Base-by-base conservation (phyloP, 1,284 basidiomycete genomes). In the Sanghuangporus sanghuang region DNA sequence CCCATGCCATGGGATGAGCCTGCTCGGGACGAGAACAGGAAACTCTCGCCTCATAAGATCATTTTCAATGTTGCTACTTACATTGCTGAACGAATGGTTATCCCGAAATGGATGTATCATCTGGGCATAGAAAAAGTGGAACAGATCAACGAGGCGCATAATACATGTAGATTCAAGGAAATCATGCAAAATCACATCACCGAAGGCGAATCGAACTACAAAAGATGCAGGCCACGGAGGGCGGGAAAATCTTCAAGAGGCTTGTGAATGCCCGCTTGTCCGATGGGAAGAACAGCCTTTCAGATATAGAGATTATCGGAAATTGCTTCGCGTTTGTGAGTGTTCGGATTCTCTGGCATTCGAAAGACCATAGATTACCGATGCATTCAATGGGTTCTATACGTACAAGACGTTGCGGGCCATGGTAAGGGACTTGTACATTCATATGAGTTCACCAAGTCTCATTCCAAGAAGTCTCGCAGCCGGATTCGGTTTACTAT, bases 301-400 rank as follows among this genome's bases (percentile, higher is more conserved):
- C 48, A 11, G 66, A 68, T 21, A 42, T 50, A 21, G 67, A 68
- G 56, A 62, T 68, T 14, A 63, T 68, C 52, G 65, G 67, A 23
- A 67, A 68, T 53, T 63, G 61, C 18, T 68, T 67, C 48, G 61
- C 67, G 11, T 63, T 67, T 18, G 64, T 66, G 21, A 64, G 63
- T 39, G 3, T 7, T 35, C 14, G 3, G 11, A 2, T 38, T 18
- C 14, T 12, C 27, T 50, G 18, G 16, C 18, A 49, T 32, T 16
- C 21, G 4, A 18, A 32, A 7, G 23, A 6, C 35, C 7, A 8
- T n/a, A 46, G 16, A n/a, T n/a, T 46, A 16, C 2, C 21, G 11
- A 11, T 12, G 6, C 2, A 46, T 46, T n/a, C 40, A 42, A 44
- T 27, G 39, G 18, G 3, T 42, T 12, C 35, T 18, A 32, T 16